These are phyloP conservation scores for Trichosporon faecale DNA, from an alignment of 1,284 basidiomycete genomes.

Conservation along the genomic window DNA sequence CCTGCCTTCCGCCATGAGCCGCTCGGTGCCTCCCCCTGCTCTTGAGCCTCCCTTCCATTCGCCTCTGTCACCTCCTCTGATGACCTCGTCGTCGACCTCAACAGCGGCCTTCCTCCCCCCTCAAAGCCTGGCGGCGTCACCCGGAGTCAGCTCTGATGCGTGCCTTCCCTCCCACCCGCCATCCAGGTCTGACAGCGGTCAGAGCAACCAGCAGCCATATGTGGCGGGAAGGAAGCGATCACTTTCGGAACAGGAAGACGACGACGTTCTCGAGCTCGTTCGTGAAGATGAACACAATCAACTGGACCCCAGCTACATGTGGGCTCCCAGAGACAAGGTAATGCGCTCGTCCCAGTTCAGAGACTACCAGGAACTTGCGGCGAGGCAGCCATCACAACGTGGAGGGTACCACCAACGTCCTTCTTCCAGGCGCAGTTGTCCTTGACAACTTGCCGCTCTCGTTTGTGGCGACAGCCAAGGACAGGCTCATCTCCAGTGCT, in stretches of 20 bases:
- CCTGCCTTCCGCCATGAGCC: background rate
- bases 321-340: slow-evolving; percentile 7
- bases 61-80: background rate
- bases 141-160: background rate
- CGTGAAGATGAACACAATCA: background rate
- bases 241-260: background rate
- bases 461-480: no score
- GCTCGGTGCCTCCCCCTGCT: background rate
- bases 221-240: background rate
- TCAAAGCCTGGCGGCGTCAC: background rate
- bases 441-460: background rate
- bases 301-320: background rate
- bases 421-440: background rate
- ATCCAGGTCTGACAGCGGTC: slow-evolving; percentile 1
- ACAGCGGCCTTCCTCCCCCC: background rate
- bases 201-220: background rate
- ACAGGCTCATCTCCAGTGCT: background rate
- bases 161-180: background rate
- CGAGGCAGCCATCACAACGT: background rate
- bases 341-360: background rate
- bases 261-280: slow-evolving; percentile 5
- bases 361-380: background rate
- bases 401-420: background rate
- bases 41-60: background rate
- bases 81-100: background rate